Conservation (phyloP, 1,284 basidiomycete species). For the Sutorius eximius region DNA sequence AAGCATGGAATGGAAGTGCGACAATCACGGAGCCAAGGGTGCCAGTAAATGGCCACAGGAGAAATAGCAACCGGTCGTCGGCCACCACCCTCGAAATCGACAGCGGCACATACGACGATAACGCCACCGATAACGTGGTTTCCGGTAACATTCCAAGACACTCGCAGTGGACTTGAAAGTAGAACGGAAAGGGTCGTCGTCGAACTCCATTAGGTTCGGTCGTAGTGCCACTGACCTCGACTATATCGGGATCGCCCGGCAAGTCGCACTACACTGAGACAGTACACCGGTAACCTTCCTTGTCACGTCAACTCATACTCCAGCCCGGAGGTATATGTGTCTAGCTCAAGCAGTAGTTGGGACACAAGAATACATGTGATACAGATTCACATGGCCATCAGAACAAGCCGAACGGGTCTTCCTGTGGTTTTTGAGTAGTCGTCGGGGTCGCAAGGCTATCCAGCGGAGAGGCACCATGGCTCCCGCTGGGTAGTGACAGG, state of each 20-base stretch:
- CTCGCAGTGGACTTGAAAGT: background rate
- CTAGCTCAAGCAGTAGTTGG: background rate
- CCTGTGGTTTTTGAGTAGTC: slow-evolving; percentile 39
- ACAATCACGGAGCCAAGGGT: background rate
- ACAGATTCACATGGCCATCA: slow-evolving; percentile 3
- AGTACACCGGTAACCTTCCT: background rate
- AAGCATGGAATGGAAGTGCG: background rate
- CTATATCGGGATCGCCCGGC: too few species aligned
- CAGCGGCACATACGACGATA: background rate
- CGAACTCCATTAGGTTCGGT: too few species aligned
- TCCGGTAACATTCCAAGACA: background rate
- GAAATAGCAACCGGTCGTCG: background rate
- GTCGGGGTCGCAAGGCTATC: slow-evolving; percentile 16
- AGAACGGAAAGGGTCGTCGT: background rate
- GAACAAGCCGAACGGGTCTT: slow-evolving; percentile 42
- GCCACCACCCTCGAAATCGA: background rate
- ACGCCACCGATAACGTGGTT: background rate
- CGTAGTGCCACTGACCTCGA: too few species aligned
- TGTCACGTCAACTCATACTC: background rate
- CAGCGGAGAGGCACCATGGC: slow-evolving; percentile 10
- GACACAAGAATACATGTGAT: slow-evolving; percentile 5
- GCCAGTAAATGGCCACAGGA: too few species aligned
- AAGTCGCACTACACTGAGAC: background rate
- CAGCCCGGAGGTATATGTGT: background rate
- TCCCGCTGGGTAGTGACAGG: slow-evolving; percentile 9